Percentiles rank a stretch among this genome's conserved stretches.
These are phyloP conservation scores for Vanilla planifolia DNA, from an alignment of 106 monocot genomes.

Conservation along the genomic window DNA sequence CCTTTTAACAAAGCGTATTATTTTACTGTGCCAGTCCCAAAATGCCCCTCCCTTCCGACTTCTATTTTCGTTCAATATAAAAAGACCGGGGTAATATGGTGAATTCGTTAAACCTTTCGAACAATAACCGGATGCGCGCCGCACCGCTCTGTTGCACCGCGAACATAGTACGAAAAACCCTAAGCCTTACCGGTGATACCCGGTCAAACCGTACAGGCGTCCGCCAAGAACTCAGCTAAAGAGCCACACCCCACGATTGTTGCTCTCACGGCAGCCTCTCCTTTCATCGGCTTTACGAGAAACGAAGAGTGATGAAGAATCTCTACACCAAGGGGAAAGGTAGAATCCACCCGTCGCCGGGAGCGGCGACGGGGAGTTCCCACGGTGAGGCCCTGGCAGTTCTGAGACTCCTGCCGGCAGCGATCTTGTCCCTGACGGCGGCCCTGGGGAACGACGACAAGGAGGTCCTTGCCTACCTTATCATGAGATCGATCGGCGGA, in stretches of 20 bases:
- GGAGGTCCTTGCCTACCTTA: constrained; percentile 26
- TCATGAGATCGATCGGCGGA: constrained; percentile 12
- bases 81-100: background rate
- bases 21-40: background rate
- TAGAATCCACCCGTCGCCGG: constrained; percentile 45
- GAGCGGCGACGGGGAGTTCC: background rate
- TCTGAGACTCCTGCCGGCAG: constrained; percentile 15
- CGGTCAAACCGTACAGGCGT: background rate
- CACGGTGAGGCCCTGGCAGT: constrained; percentile 14
- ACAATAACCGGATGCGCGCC: background rate
- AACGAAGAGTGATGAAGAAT: constrained; percentile 28
- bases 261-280: background rate
- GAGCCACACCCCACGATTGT: background rate
- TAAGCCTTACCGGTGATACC: background rate
- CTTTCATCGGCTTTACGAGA: background rate
- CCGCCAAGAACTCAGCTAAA: background rate
- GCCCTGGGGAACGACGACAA: constrained; percentile 16
- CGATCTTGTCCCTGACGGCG: constrained; percentile 17
- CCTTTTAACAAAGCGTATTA: too few relatives aligned
- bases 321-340: constrained; percentile 43
- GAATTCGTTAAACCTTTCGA: background rate
- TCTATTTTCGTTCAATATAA: background rate
- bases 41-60: background rate
- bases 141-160: background rate
- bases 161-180: background rate